Percentiles rank a stretch among this genome's conserved stretches.
These are phyloP conservation scores for Saccharomycopsis schoenii DNA, from an alignment of 805 yeast species.

Conservation along the genomic window DNA sequence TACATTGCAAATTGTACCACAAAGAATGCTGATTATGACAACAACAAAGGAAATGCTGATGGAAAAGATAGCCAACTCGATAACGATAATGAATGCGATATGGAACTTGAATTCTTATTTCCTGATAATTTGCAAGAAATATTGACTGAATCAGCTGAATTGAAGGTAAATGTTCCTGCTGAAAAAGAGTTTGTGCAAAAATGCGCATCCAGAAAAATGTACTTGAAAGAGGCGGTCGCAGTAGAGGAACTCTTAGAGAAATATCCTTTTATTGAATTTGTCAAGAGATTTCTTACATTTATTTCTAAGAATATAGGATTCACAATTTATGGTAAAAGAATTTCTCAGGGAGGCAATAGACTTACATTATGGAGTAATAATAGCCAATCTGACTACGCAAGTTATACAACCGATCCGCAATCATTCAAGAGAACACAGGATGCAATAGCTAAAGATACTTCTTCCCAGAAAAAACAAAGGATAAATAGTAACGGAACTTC, in stretches of 20 bases:
- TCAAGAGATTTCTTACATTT: conserved; percentile 71
- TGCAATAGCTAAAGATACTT: conserved; percentile 14
- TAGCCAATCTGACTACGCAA: not conserved
- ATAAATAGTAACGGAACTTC: conserved; percentile 9
- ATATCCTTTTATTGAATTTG: conserved; percentile 80
- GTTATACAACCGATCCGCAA: not conserved
- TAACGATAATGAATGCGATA: conserved; percentile 28
- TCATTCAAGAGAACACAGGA: conserved; percentile 20
- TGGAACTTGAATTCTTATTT: conserved; percentile 20
- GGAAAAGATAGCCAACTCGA: conserved; percentile 38
- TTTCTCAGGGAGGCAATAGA: conserved; percentile 14
- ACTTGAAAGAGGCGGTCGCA: conserved; percentile 37
- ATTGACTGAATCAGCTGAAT: conserved; percentile 23
- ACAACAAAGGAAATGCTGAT: conserved; percentile 54
- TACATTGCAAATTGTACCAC: conserved; percentile 78
- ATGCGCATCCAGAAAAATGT: conserved; percentile 61
- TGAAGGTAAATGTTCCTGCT: conserved; percentile 48
- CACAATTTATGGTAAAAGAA: conserved; percentile 58
- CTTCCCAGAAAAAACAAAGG: conserved; percentile 11
- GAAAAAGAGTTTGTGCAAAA: conserved; percentile 72
- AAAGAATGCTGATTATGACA: conserved; percentile 52
- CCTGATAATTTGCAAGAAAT: conserved; percentile 17
- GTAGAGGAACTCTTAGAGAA: conserved; percentile 51
- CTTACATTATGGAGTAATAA: conserved; percentile 12
- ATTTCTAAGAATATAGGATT: conserved; percentile 65